Base-by-base conservation (phyloP, 345 rosid species). In the Eucalyptus viminalis region DNA sequence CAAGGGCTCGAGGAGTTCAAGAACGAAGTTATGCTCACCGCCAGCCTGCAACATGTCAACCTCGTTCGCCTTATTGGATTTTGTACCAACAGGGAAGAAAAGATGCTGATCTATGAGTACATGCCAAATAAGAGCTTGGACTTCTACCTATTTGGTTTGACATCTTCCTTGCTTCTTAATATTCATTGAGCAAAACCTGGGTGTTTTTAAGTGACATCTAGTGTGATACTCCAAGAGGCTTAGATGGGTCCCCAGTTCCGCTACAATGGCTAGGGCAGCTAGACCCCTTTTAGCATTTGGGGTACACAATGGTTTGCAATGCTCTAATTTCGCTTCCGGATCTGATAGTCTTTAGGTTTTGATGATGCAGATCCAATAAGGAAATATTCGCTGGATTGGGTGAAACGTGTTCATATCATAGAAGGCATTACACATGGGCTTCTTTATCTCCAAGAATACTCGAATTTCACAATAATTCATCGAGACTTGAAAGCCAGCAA, bases 401-500 rank as follows among this genome's bases (percentile, higher is more conserved):
- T 31, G 17, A 92, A 60, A 86, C 86, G 93, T 3, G 91, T 91
- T 31, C 27, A 43, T 3, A 94, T 93, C 45, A 92, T 92, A 60
- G 93, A 92, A 89, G 94, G 95, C 45, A 65, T 94, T 15, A 91
- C 91, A 27, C 94, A 94, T 72, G 95, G 94, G 34, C 94, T 94
- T 50, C 51, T 93, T 1, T 94, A 93, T 86, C 94, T 93, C 37
- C 94, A 94, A 76, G 94, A 94, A 65, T 94, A 93, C 91, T 94
- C 94, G 2, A 93, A 93, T 87, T 86, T 91, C 62, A 94, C 93
- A 4, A 89, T 94, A 37, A 91, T 94, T 86, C 95, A 94, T 86
- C 88, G 93, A 72, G 94, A 93, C 86, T 49, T 93, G 43, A 94
- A 94, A 49, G 91, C 92, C 6, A 89, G 94, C 88, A 92, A 94